Conservation (phyloP, 2,329 filamentous ascomycete genomes). For the Huntiella decipiens region DNA sequence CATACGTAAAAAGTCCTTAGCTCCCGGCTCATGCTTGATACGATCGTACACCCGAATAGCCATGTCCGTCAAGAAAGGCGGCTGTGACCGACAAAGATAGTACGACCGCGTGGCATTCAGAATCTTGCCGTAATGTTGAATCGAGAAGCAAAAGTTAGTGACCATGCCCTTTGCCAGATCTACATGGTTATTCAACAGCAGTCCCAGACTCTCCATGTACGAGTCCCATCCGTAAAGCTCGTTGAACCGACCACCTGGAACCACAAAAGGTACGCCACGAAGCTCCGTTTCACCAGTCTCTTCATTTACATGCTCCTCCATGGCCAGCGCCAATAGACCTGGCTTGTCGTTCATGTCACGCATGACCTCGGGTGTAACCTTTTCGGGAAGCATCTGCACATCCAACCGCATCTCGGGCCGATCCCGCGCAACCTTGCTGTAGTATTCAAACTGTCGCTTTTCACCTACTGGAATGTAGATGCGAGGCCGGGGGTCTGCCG, state of each 20-base stretch:
- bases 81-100: conserved; percentile 85
- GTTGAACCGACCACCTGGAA: conserved; percentile 93
- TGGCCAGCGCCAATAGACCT: conserved; percentile 73
- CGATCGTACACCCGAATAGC: conserved; percentile 81
- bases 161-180: conserved; percentile 91
- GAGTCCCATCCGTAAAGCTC: conserved; percentile 98
- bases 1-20: conserved; percentile 60
- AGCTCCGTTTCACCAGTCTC: conserved; percentile 51
- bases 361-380: conserved; percentile 65
- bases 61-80: conserved; percentile 95
- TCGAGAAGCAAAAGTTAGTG: conserved; percentile 91
- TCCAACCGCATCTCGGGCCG: conserved; percentile 74
- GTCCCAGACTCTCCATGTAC: conserved; percentile 89
- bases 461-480: conserved; percentile 79
- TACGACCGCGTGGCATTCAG: conserved; percentile 93
- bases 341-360: conserved; percentile 72
- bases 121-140: conserved; percentile 96
- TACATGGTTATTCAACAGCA: conserved; percentile 68
- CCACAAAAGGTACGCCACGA: conserved; percentile 79
- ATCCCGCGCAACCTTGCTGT: conserved; percentile 57
- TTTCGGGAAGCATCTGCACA: conserved; percentile 58
- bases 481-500: conserved; percentile 65
- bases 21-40: conserved; percentile 69
- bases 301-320: conserved; percentile 55
- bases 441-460: conserved; percentile 79